Conservation (phyloP, 75 land plant species). For the Pinus tabuliformis region DNA sequence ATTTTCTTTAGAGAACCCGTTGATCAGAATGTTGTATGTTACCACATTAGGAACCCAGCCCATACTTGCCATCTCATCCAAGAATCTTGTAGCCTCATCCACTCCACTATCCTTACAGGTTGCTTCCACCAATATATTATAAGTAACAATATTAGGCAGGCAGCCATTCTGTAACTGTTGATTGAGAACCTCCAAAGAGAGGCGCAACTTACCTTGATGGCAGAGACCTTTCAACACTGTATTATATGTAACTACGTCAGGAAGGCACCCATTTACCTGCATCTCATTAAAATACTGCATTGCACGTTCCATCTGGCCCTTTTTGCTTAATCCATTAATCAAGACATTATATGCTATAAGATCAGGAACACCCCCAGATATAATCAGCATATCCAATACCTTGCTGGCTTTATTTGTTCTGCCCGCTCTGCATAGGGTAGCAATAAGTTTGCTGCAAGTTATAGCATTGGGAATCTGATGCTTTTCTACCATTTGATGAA, state of each 20-base stretch:
- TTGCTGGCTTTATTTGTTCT: slow-evolving; percentile 46
- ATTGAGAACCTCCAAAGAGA: slow-evolving; percentile 22
- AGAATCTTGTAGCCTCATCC: slow-evolving; percentile 44
- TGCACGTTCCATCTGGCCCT: slow-evolving; percentile 32
- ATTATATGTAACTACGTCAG: slow-evolving; percentile 37
- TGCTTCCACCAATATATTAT: slow-evolving; percentile 52
- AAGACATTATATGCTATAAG: slow-evolving; percentile 70
- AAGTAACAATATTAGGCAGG: slow-evolving; percentile 53
- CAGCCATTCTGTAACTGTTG: slow-evolving; percentile 37
- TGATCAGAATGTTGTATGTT: slow-evolving; percentile 56
- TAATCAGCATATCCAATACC: slow-evolving; percentile 58
- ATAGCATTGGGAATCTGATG: slow-evolving; percentile 26
- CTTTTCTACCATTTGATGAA: slow-evolving; percentile 33
- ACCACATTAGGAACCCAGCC: slow-evolving; percentile 63
- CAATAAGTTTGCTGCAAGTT: slow-evolving; percentile 64
- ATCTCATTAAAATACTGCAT: slow-evolving; percentile 23
- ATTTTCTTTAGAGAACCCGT: slow-evolving; percentile 56
- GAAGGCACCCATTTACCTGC: slow-evolving; percentile 29
- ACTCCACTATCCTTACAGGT: slow-evolving; percentile 45
- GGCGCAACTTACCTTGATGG: slow-evolving; percentile 15
- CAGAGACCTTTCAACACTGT: slow-evolving; percentile 52
- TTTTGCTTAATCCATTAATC: slow-evolving; percentile 23
- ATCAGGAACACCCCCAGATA: slow-evolving; percentile 41
- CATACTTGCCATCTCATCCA: slow-evolving; percentile 52
- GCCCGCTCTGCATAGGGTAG: slow-evolving; percentile 40